These are phyloP conservation scores for Penicillium nucicola DNA, from an alignment of 495 filamentous ascomycete species.

Conservation along the genomic window DNA sequence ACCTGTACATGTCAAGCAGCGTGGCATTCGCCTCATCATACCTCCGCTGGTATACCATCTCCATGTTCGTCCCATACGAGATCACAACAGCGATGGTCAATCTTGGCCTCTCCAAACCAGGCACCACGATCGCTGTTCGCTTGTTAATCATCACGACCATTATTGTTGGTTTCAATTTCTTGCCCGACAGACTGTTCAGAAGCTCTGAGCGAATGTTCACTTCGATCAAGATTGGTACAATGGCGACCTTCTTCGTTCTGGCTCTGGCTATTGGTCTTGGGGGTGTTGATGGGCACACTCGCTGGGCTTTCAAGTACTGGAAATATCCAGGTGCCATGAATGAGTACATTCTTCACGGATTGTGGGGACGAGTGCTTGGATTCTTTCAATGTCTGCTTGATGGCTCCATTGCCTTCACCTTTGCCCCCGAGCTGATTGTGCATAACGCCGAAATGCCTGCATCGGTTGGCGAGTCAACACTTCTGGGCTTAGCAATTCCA, in stretches of 20 bases:
- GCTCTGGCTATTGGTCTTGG: slow-evolving; percentile 69
- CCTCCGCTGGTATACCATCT: slow-evolving; percentile 56
- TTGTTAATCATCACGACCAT: slow-evolving; percentile 66
- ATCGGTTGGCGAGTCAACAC: slow-evolving; percentile 15
- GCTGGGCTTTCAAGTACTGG: slow-evolving; percentile 79
- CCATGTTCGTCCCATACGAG: slow-evolving; percentile 70
- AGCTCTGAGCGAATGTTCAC: slow-evolving; percentile 79
- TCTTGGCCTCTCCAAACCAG: slow-evolving; percentile 69
- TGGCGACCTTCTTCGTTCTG: slow-evolving; percentile 65
- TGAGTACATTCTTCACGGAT: slow-evolving; percentile 57
- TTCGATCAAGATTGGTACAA: slow-evolving; percentile 72
- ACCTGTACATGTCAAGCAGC: slow-evolving; percentile 48
- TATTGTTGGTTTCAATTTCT: slow-evolving; percentile 72
- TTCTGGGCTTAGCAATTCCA: slow-evolving; percentile 17
- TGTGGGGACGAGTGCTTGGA: slow-evolving; percentile 63
- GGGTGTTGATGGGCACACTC: slow-evolving; percentile 59
- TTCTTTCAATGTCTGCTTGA: slow-evolving; percentile 64
- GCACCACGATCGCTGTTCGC: slow-evolving; percentile 61
- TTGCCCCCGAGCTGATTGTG: slow-evolving; percentile 53
- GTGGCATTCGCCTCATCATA: slow-evolving; percentile 56
- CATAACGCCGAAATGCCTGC: slow-evolving; percentile 49
- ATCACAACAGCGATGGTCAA: slow-evolving; percentile 83
- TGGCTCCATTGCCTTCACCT: slow-evolving; percentile 52
- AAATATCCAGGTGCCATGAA: slow-evolving; percentile 66
- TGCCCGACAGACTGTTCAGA: slow-evolving; percentile 75